phyloP scores from a whole-genome alignment of 2,329 filamentous ascomycete genomes.

The Biscogniauxia mediterranea region DNA sequence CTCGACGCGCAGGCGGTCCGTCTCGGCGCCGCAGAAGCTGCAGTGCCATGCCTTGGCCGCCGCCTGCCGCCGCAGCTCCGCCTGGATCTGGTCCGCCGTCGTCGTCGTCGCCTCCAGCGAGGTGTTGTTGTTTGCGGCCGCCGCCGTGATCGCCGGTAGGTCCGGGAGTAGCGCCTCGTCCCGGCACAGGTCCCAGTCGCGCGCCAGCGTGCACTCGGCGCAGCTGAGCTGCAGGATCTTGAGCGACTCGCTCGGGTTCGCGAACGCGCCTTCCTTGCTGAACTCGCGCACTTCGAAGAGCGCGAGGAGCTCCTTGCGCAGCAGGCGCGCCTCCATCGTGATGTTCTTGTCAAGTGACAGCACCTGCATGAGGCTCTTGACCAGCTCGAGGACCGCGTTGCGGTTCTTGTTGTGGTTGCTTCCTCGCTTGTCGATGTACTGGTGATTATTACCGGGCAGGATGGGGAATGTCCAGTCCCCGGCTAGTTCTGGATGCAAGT shows the following conservation, averaged over 20 bases:
- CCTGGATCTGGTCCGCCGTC: constrained; percentile 4
- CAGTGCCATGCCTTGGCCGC: constrained; percentile 67
- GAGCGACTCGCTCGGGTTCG: constrained; percentile 77
- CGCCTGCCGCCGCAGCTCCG: constrained; percentile 25
- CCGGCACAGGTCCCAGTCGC: constrained; percentile 88
- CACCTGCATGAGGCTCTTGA: constrained; percentile 91
- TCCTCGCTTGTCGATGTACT: constrained; percentile 35
- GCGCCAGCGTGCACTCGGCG: constrained; percentile 83
- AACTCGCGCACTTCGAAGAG: constrained; percentile 96
- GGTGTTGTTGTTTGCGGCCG: constrained; percentile 12
- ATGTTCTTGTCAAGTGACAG: constrained; percentile 88
- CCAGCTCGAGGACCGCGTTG: constrained; percentile 84
- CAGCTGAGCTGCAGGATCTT: constrained; percentile 76
- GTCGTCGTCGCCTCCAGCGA: background rate
- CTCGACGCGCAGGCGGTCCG: constrained; percentile 78
- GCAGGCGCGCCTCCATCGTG: constrained; percentile 78
- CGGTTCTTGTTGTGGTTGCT: constrained; percentile 33
- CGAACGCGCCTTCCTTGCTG: constrained; percentile 79
- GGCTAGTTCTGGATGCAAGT: constrained; percentile 84
- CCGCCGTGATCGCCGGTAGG: constrained; percentile 20
- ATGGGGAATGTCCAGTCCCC: constrained; percentile 82
- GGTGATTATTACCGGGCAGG: constrained; percentile 70
- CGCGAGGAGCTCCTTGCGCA: constrained; percentile 84
- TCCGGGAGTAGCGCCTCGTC: constrained; percentile 76
- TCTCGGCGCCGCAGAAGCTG: constrained; percentile 70